phyloP scores from a whole-genome alignment of 2,329 filamentous ascomycete genomes.

The Eutypa lata region DNA sequence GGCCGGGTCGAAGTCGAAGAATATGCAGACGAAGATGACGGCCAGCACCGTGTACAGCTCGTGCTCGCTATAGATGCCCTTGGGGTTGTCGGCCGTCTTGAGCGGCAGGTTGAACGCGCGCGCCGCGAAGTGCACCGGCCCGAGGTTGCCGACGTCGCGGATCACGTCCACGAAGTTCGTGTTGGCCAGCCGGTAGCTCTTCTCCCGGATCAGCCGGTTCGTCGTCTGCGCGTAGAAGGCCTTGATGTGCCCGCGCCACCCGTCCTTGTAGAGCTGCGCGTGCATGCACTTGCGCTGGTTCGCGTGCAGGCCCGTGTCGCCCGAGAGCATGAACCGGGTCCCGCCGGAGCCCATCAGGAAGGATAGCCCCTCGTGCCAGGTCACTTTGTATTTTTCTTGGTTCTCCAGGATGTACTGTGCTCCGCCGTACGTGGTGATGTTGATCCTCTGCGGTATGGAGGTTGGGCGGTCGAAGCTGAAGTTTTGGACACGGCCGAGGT shows the following conservation, averaged over 20 bases:
- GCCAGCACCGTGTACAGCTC: constrained; percentile 62
- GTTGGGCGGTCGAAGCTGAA: constrained; percentile 68
- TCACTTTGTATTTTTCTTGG: constrained; percentile 58
- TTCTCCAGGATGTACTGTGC: constrained; percentile 62
- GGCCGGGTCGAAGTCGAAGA: constrained; percentile 63
- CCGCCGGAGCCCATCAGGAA: constrained; percentile 56
- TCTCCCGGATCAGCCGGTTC: constrained; percentile 58
- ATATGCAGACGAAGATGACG: constrained; percentile 63
- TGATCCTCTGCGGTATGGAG: constrained; percentile 46
- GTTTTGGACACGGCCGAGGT: constrained; percentile 62
- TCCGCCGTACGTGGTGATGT: constrained; percentile 58
- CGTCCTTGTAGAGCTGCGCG: constrained; percentile 57
- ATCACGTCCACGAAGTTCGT: constrained; percentile 68
- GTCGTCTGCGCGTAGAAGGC: constrained; percentile 64
- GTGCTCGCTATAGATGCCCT: constrained; percentile 53
- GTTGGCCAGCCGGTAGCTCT: constrained; percentile 60
- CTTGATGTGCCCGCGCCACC: constrained; percentile 62
- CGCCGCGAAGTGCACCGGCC: constrained; percentile 62
- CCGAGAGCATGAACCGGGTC: constrained; percentile 54
- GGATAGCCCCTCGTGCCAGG: constrained; percentile 62
- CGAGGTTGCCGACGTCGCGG: constrained; percentile 66
- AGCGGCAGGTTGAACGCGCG: constrained; percentile 64
- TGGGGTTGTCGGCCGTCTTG: constrained; percentile 58
- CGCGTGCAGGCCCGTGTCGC: constrained; percentile 45
- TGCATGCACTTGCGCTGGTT: constrained; percentile 52